Evolutionary conservation across 176 grass and related monocot genomes (phyloP), one percentile per base, ranked within the genome.

Genomic region (Hsuehochloa calcarea): DNA sequence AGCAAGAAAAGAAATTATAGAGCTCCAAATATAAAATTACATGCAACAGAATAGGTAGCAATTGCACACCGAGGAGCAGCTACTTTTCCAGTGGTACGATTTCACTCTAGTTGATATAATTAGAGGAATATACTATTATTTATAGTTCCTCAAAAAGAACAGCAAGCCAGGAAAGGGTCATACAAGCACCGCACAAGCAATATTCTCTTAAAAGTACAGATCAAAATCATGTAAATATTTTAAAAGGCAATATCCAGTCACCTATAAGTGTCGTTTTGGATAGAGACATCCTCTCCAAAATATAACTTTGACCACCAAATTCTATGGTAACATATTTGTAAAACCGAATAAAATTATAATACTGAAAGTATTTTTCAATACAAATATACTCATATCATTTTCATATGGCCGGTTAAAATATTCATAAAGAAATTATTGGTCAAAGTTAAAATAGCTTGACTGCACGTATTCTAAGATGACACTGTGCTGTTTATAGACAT

Each of bases 151-250:
- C 5, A 12, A 68, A 68, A 49, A 50, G 23, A 46, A 25, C n/a
- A 60, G n/a, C 8, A 16, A 62, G 4, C 47, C 15, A 17, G 9
- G 1, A 63, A 49, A n/a, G 49, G 27, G 22, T 25, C 45, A 39
- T 38, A 9, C 27, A 43, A 38, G 13, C 56, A 80, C 5, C 4
- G 0, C 22, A 29, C 41, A 29, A 83, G 31, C 13, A 52, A 16
- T 12, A 69, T 19, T 52, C n/a, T 56, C 78, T 52, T 60, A 16
- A 88, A 65, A 79, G 45, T 25, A 31, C 15, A 50, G 25, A 84
- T 41, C 25, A 73, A 84, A 64, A 64, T 70, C 12, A 79, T 44
- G 34, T 22, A 52, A 37, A 52, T 19, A 55, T 54, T 38, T 68
- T 51, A 27, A 3, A 51, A 51, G 20, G 45, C 12, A 39, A 51